Evolutionary conservation across 352 stramenopile species (phyloP), one percentile per base, ranked within the genome.

Genomic region (Blastocystis sp.): DNA sequence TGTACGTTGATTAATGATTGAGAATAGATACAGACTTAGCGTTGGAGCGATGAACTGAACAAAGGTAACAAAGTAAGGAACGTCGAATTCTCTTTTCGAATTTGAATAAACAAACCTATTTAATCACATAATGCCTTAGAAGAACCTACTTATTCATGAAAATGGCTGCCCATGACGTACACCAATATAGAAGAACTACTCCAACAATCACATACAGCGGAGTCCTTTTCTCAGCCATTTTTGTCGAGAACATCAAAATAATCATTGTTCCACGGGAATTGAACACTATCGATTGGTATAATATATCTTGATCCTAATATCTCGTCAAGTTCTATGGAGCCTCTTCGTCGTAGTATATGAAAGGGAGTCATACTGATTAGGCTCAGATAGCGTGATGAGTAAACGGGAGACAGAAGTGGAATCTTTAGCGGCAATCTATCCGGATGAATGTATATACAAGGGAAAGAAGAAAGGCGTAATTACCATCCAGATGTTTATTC

Each of bases 131-230:
- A 52, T 7, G 37, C 19, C 35, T 57, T 29, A 39, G 51, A 37
- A 54, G 35, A 7, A 75, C 12, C 6, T 75, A 75, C 65, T 75
- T 75, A 43, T 75, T 75, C 65, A 75, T 75, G 65, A 75, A 75
- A 27, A 75, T 75, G 35, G 65, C 65, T 51, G 32, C 14, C 65
- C 65, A 75, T 5, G 65, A 75, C 6, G 65, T 75, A 27, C 65
- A 75, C 65, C 65, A 75, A 51, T 75, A 75, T 21, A 75, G 39
- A 1, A 54, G 12, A 7, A 75, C 43, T 4, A 51, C 65, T 7
- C 65, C 65, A 32, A 54, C 65, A 14, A 75, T 43, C 35, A 57
- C 32, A n/a, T 75, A 75, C 37, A 75, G 39, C 35, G 65, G 65
- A 54, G 39, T 43, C 35, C 57, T 4, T 37, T 75, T 75, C 43